phyloP scores from a whole-genome alignment of 192 early-diverging fungal species.

The Phlyctochytrium bullatum region DNA sequence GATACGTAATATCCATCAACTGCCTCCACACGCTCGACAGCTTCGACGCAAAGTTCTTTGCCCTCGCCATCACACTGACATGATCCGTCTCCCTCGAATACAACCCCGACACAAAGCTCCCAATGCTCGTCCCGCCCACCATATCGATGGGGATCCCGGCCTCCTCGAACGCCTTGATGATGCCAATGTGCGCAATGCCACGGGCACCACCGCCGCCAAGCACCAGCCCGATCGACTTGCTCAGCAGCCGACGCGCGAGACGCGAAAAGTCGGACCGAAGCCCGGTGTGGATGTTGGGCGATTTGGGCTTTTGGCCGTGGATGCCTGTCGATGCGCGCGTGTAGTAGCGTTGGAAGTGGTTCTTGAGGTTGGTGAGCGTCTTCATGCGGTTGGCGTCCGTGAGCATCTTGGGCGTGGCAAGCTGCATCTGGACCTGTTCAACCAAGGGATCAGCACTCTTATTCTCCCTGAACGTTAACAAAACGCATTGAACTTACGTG shows the following conservation, averaged over 20 bases:
- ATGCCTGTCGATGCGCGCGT: constrained; percentile 15
- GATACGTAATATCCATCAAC: constrained; percentile 92
- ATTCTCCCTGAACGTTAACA: too few species aligned
- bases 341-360: constrained; percentile 38
- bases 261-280: constrained; percentile 66
- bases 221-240: constrained; percentile 88
- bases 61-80: constrained; percentile 81
- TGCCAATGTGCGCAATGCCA: constrained; percentile 88
- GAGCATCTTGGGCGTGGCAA: constrained; percentile 30
- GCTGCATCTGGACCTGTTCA: constrained; percentile 46
- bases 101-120: constrained; percentile 91
- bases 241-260: constrained; percentile 87
- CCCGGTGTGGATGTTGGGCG: constrained; percentile 35
- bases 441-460: constrained; percentile 3
- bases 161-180: constrained; percentile 93
- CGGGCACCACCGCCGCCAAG: constrained; percentile 96
- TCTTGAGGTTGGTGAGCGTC: constrained; percentile 35
- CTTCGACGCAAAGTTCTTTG: constrained; percentile 76
- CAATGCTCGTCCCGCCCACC: constrained; percentile 96
- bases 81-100: constrained; percentile 88
- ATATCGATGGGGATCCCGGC: constrained; percentile 97
- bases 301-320: constrained; percentile 10
- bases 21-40: constrained; percentile 86
- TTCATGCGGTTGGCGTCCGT: constrained; percentile 26
- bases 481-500: constrained; percentile 65